Evolutionary conservation across 495 filamentous ascomycete species (phyloP).

Genomic region (Talaromyces wortmannii): DNA sequence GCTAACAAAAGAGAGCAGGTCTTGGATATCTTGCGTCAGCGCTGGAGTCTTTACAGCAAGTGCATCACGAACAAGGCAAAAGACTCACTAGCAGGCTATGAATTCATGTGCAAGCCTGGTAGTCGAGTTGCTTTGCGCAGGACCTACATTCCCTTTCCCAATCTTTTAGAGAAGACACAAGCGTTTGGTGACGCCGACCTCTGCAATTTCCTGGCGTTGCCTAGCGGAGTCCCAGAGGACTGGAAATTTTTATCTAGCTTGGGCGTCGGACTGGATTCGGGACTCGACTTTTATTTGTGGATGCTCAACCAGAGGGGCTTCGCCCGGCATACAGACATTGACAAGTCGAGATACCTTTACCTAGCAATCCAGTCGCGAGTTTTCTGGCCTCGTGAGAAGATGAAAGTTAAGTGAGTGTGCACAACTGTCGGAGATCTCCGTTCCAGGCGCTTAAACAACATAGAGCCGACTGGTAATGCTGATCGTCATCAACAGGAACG

Average conservation of each 20-base stretch:
- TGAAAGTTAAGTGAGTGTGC: neutral
- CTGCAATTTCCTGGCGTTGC: neutral
- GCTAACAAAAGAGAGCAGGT: neutral
- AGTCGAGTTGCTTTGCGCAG: neutral
- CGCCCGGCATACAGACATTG: neutral
- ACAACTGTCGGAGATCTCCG: neutral
- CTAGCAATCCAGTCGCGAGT: constrained; percentile 1
- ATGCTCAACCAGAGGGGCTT: neutral
- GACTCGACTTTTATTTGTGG: constrained; percentile 4
- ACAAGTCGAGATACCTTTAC: neutral
- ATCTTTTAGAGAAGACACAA: neutral
- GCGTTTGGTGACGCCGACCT: neutral
- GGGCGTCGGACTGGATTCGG: neutral
- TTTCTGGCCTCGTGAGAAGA: neutral
- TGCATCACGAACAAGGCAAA: neutral
- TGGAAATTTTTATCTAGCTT: constrained; percentile 2
- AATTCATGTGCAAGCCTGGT: neutral
- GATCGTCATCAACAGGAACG: neutral
- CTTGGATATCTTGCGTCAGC: constrained; percentile 1
- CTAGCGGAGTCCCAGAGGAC: neutral
- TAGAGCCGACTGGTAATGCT: neutral
- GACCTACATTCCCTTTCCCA: constrained; percentile 1
- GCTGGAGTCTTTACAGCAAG: neutral
- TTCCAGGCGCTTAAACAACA: neutral
- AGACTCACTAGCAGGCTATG: neutral